Conservation (phyloP, 2,329 filamentous ascomycete genomes). For the Aspergillus persii region DNA sequence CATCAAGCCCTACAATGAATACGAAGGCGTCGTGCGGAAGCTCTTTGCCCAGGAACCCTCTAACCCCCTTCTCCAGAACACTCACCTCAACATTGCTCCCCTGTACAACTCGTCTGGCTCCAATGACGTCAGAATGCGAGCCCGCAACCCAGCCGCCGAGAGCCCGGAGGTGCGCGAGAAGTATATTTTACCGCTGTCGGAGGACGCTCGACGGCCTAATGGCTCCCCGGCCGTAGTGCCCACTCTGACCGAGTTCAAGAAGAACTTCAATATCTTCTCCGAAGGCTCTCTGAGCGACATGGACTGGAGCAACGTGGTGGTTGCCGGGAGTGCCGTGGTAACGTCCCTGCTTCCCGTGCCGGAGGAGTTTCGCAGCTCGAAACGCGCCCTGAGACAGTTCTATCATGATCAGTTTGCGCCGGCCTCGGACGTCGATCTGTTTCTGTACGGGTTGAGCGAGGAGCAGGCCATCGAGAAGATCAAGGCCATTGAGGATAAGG, state of each 20-base stretch:
- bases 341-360: slow-evolving; percentile 74
- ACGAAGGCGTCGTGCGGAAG: slow-evolving; percentile 36
- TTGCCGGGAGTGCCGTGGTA: slow-evolving; percentile 75
- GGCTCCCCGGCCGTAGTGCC: slow-evolving; percentile 67
- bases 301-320: slow-evolving; percentile 80
- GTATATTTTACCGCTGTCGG: slow-evolving; percentile 34
- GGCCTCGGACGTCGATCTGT: slow-evolving; percentile 83
- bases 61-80: slow-evolving; percentile 27
- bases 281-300: slow-evolving; percentile 73
- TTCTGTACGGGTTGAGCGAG: slow-evolving; percentile 76
- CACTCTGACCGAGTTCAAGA: slow-evolving; percentile 67
- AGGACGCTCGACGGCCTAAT: slow-evolving; percentile 58
- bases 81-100: slow-evolving; percentile 35
- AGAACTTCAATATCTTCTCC: slow-evolving; percentile 78
- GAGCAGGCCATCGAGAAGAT: slow-evolving; percentile 80
- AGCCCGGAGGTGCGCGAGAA: slow-evolving; percentile 28
- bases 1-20: slow-evolving; percentile 37
- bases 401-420: slow-evolving; percentile 80
- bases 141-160: slow-evolving; percentile 33
- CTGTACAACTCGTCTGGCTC: slow-evolving; percentile 28
- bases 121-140: slow-evolving; percentile 28
- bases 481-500: slow-evolving; percentile 71
- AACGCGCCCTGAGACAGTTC: slow-evolving; percentile 64
- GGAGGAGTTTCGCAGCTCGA: slow-evolving; percentile 58
- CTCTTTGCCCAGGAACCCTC: slow-evolving; percentile 40